A percentile compares a stretch with the other conserved stretches of the same genome.
phyloP scores from a whole-genome alignment of 306 rosid genomes.

The Styphnolobium japonicum region DNA sequence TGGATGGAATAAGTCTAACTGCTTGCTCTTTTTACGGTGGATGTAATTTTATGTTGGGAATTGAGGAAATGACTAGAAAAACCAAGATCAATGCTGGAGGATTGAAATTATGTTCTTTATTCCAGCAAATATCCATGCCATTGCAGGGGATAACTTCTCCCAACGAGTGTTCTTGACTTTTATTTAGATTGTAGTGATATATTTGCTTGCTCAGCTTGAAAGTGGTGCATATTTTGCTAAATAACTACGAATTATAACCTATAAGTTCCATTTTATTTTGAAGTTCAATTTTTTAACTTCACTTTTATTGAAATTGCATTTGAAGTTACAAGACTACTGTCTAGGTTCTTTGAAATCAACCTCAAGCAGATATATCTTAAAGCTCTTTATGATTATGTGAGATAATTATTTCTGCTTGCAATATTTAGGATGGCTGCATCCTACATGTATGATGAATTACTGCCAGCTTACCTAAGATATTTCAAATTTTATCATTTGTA shows the following conservation, averaged over 20 bases:
- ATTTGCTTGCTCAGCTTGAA: background rate
- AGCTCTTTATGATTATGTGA: background rate
- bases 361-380: background rate
- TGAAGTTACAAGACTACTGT: background rate
- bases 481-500: background rate
- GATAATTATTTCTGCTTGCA: background rate
- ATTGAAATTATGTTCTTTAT: background rate
- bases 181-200: background rate
- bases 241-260: background rate
- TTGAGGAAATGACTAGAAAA: background rate
- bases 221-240: background rate
- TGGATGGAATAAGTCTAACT: background rate
- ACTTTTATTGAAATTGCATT: slow-evolving; percentile 6
- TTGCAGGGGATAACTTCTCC: background rate
- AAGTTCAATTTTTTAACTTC: background rate
- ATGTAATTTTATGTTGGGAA: background rate
- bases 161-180: background rate
- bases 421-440: background rate
- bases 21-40: background rate
- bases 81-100: background rate
- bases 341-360: background rate
- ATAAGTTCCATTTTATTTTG: background rate
- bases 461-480: background rate
- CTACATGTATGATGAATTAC: background rate
- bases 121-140: too few relatives aligned